A percentile compares a stretch with the other conserved stretches of the same genome.
Evolutionary conservation across 1,139 yeast species (phyloP).

Genomic region (Blastobotrys illinoisensis): DNA sequence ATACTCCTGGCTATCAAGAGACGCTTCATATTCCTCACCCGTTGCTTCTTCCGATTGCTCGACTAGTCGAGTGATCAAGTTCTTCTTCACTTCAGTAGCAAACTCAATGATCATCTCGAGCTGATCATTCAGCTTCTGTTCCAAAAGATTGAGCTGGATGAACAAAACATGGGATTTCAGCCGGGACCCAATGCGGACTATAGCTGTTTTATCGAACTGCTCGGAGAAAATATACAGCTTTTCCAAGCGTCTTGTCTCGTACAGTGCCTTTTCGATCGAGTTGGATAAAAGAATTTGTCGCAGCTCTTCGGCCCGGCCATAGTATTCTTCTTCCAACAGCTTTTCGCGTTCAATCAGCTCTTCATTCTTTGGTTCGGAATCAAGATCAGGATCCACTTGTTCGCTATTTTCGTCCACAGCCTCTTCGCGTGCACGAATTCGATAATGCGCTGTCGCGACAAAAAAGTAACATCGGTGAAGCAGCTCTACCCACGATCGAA

Average conservation of each 20-base stretch:
- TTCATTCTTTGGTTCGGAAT: background rate
- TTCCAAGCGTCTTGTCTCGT: background rate
- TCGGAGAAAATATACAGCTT: background rate
- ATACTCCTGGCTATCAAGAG: conserved; percentile 68
- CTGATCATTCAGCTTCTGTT: conserved; percentile 6
- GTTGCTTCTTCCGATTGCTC: conserved; percentile 45
- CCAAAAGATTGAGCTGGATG: background rate
- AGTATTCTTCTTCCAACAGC: conserved; percentile 43
- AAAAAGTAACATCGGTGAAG: conserved; percentile 75
- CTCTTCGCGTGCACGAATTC: conserved; percentile 9
- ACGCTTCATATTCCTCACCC: conserved; percentile 73
- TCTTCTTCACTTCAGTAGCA: conserved; percentile 45
- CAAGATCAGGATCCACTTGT: conserved; percentile 16
- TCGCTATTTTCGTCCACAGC: conserved; percentile 10
- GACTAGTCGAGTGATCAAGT: conserved; percentile 45
- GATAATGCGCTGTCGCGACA: conserved; percentile 71
- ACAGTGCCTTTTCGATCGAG: background rate
- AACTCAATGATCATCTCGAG: conserved; percentile 22
- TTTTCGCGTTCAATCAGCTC: conserved; percentile 14
- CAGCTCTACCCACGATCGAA: conserved; percentile 46
- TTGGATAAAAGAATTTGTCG: conserved; percentile 34
- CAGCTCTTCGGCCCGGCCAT: conserved; percentile 57
- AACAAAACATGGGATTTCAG: background rate
- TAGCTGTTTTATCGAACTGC: background rate
- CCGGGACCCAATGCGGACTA: background rate